phyloP scores from a whole-genome alignment of 139 green algal species.

The Zygnema cylindricum region DNA sequence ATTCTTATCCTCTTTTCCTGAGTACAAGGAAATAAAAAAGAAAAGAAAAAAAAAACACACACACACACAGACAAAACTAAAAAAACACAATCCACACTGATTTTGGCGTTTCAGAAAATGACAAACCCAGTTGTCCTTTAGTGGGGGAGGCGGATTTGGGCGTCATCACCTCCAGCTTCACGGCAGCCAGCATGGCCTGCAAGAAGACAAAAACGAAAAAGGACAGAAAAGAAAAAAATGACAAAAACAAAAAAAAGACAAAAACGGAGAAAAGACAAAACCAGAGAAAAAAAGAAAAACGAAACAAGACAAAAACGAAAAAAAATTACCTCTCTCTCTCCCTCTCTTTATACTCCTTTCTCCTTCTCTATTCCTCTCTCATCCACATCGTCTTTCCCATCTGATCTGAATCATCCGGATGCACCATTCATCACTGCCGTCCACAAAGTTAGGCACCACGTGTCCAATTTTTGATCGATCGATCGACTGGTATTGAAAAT shows the following conservation, averaged over 20 bases:
- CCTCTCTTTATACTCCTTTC: too few relatives aligned
- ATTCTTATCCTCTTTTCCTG: neutral
- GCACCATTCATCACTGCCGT: too few relatives aligned
- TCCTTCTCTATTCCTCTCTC: too few relatives aligned
- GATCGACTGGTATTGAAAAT: too few relatives aligned
- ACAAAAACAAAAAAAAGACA: neutral
- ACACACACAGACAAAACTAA: neutral
- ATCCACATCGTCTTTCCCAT: too few relatives aligned
- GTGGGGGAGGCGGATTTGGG: conserved; percentile 62
- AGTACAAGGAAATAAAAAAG: neutral
- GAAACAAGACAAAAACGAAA: neutral
- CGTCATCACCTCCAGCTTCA: conserved; percentile 70
- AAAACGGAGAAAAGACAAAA: neutral
- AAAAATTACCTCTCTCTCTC: neutral
- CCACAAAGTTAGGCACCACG: conserved; percentile 27
- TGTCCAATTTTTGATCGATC: too few relatives aligned
- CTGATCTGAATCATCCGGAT: too few relatives aligned
- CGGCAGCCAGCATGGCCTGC: conserved; percentile 73
- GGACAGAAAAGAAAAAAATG: neutral
- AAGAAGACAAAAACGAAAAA: neutral
- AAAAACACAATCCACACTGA: too few relatives aligned
- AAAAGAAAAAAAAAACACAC: neutral
- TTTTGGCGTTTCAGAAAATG: too few relatives aligned
- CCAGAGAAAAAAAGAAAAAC: neutral
- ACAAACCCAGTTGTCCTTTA: conserved; percentile 60